phyloP scores from a whole-genome alignment of 169 alveolate species.

The Cryptosporidium parvum region DNA sequence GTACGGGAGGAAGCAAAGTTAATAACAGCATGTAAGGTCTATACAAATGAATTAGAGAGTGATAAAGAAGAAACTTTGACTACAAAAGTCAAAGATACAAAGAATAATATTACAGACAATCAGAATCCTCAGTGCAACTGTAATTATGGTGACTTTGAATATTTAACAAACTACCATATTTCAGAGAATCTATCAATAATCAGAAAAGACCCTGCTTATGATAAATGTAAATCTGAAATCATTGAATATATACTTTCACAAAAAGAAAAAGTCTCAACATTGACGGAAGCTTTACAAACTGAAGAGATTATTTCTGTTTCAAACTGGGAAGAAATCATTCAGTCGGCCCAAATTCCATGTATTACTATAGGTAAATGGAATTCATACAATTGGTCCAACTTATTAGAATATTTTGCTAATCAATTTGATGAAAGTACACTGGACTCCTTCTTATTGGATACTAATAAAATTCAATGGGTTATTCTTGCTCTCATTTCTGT shows the following conservation, averaged over 20 bases:
- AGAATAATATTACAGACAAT: not conserved
- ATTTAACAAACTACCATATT: constrained; percentile 3
- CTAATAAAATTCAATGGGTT: constrained; percentile 26
- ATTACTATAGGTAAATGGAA: constrained; percentile 62
- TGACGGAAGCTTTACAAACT: constrained; percentile 13
- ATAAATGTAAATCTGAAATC: constrained; percentile 1
- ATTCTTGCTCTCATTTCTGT: constrained; percentile 27
- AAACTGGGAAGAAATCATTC: constrained; percentile 24
- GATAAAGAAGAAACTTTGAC: not conserved
- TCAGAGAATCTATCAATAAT: not conserved
- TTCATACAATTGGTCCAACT: constrained; percentile 51
- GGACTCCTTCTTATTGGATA: not conserved
- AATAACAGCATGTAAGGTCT: not conserved
- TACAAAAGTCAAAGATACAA: no score
- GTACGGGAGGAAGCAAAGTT: constrained; percentile 53
- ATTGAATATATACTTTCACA: constrained; percentile 10
- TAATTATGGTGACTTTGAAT: constrained; percentile 6
- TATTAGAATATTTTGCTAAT: constrained; percentile 46
- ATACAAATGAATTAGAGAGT: constrained; percentile 1
- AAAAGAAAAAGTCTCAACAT: not conserved
- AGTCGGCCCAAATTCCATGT: constrained; percentile 5
- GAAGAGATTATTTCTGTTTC: constrained; percentile 19
- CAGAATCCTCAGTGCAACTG: not conserved
- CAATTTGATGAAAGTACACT: not conserved
- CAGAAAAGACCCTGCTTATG: constrained; percentile 23